Conservation (phyloP, 768 basidiomycete species). For the Tylopilus plumbeoviolaceoides region DNA sequence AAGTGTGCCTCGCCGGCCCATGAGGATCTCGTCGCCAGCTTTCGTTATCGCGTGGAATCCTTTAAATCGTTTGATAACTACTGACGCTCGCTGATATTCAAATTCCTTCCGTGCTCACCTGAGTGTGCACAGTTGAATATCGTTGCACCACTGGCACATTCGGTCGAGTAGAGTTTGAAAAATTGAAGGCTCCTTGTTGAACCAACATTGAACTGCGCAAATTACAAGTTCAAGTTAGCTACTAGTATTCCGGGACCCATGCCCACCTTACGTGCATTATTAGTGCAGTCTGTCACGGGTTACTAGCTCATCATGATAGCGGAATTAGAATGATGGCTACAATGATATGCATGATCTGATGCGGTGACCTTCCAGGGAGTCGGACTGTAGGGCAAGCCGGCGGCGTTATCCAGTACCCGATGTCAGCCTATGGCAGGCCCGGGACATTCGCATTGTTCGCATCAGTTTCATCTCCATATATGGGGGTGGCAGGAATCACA, state of each 20-base stretch:
- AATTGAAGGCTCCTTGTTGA: no score
- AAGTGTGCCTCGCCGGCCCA: background rate
- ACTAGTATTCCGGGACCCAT: background rate
- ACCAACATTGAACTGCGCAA: no score
- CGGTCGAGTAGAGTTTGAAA: background rate
- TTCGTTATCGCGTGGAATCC: conserved; percentile 4
- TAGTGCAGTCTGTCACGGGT: background rate
- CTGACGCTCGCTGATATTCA: background rate
- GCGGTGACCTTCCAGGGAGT: background rate
- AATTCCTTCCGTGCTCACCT: background rate
- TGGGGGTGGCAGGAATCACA: background rate
- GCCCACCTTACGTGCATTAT: background rate
- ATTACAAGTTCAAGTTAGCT: background rate
- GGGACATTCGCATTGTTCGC: background rate
- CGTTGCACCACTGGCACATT: background rate
- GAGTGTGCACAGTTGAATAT: background rate
- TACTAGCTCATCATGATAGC: no score
- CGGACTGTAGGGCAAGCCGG: background rate
- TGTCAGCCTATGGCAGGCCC: no score
- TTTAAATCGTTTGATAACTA: background rate
- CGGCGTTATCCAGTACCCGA: background rate
- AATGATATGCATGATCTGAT: background rate
- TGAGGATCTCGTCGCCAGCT: background rate
- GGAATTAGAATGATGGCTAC: background rate
- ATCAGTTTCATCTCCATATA: background rate